Conservation (phyloP, 2,329 filamentous ascomycete species). For the Juglanconis sp. region DNA sequence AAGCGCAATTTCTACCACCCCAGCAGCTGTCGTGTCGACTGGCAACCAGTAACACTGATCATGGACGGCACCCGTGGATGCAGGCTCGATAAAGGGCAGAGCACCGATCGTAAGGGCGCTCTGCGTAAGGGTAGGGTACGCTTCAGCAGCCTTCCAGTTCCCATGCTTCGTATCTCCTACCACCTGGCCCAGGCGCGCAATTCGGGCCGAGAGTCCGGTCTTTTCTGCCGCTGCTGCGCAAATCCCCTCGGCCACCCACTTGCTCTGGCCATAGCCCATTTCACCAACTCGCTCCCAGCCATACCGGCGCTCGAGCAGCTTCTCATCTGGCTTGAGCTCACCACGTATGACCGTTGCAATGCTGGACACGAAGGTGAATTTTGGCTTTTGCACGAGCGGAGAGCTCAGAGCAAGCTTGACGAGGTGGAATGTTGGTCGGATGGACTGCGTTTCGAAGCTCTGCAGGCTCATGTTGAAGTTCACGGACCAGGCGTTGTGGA, state of each 20-base stretch:
- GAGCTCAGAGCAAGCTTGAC: constrained; percentile 25
- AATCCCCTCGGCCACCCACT: constrained; percentile 36
- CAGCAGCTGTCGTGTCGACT: not conserved
- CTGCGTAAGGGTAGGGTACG: constrained; percentile 3
- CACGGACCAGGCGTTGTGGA: constrained; percentile 8
- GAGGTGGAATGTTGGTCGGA: constrained; percentile 35
- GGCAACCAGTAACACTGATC: constrained; percentile 7
- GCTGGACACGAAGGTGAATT: constrained; percentile 3
- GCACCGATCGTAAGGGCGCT: constrained; percentile 2
- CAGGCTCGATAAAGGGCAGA: constrained; percentile 2
- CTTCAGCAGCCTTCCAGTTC: constrained; percentile 5
- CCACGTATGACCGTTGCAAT: constrained; percentile 18
- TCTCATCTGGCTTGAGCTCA: constrained; percentile 13
- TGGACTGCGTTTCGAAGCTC: constrained; percentile 35
- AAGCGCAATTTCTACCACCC: not conserved
- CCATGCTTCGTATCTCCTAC: constrained; percentile 23
- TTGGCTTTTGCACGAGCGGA: constrained; percentile 17
- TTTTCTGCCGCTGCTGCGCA: constrained; percentile 24
- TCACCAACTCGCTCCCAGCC: constrained; percentile 24
- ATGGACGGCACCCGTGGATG: not conserved
- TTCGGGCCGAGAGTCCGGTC: constrained; percentile 24
- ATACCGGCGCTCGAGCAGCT: constrained; percentile 23
- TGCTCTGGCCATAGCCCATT: constrained; percentile 34
- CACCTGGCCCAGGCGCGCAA: constrained; percentile 35
- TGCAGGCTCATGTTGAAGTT: constrained; percentile 7